These are phyloP conservation scores for Chalciporus sp. DNA, from an alignment of 1,284 basidiomycete species.

Conservation along the genomic window DNA sequence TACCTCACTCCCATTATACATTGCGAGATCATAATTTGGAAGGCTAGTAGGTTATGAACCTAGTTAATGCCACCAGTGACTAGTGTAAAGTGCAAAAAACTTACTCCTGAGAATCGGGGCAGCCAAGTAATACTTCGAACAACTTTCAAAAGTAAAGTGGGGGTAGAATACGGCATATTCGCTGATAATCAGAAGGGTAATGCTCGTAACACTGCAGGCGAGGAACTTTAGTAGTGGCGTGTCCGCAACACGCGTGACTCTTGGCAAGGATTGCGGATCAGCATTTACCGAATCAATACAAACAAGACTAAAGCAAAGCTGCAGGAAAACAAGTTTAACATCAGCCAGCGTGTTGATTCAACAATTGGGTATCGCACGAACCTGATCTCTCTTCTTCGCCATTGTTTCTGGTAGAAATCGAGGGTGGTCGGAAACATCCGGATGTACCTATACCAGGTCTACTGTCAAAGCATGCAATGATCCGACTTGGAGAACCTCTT, in stretches of 20 bases:
- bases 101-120: conserved; percentile 56
- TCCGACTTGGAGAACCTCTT: too few species aligned
- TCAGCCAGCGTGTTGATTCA: not conserved
- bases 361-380: not conserved
- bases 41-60: conserved; percentile 35
- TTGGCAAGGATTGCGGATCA: conserved; percentile 4
- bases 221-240: not conserved
- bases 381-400: not conserved
- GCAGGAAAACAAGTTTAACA: not conserved
- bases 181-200: conserved; percentile 18
- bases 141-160: conserved; percentile 41
- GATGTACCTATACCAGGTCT: not conserved
- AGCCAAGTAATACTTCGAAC: conserved; percentile 45
- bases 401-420: not conserved
- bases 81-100: not conserved
- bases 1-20: conserved; percentile 55
- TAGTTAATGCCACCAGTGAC: not conserved
- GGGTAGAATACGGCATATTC: conserved; percentile 46
- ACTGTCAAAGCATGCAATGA: too few species aligned
- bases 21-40: conserved; percentile 59
- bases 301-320: conserved; percentile 34
- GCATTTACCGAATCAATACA: conserved; percentile 43
- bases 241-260: not conserved
- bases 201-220: conserved; percentile 19
- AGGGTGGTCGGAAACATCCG: not conserved